A percentile compares a stretch with the other conserved stretches of the same genome.
Conservation (phyloP, 306 rosid genomes). For the Amphicarpaea edgeworthii region DNA sequence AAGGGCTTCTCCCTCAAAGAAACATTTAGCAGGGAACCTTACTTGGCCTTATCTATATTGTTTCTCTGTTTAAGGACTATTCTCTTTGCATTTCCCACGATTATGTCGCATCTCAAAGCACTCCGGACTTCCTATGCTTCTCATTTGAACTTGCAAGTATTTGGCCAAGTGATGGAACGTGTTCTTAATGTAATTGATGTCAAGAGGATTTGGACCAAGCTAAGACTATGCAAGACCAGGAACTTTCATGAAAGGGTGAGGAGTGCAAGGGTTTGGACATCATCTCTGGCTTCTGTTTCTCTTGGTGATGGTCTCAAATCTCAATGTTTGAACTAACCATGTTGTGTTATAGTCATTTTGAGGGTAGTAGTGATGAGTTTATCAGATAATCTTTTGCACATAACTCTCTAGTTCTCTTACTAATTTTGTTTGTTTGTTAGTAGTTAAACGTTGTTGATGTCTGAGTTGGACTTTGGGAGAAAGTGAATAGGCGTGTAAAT, state of each 20-base stretch:
- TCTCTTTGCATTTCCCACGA: conserved; percentile 52
- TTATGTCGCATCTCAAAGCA: conserved; percentile 51
- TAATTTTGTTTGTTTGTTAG: conserved; percentile 22
- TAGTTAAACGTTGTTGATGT: conserved; percentile 43
- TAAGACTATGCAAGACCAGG: conserved; percentile 67
- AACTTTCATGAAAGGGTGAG: conserved; percentile 72
- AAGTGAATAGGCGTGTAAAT: conserved; percentile 64
- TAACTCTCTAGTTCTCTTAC: conserved; percentile 1
- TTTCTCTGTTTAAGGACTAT: conserved; percentile 68
- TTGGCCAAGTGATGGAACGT: conserved; percentile 69
- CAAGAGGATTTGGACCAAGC: conserved; percentile 74
- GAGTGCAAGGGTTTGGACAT: conserved; percentile 80
- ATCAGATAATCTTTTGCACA: conserved; percentile 42
- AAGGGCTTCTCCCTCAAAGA: conserved; percentile 52
- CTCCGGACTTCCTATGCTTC: conserved; percentile 61
- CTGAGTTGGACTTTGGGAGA: conserved; percentile 52
- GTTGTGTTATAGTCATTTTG: conserved; percentile 43
- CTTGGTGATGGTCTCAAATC: conserved; percentile 54
- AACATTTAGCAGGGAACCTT: conserved; percentile 61
- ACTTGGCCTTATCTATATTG: conserved; percentile 57
- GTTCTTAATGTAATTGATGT: conserved; percentile 65
- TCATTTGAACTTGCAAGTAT: conserved; percentile 71
- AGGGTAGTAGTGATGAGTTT: conserved; percentile 51
- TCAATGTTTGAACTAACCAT: conserved; percentile 39
- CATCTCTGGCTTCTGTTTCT: conserved; percentile 79